Percentiles rank a stretch among this genome's conserved stretches.
Evolutionary conservation across 495 filamentous ascomycete species (phyloP).

Genomic region (Annulohypoxylon stygium): DNA sequence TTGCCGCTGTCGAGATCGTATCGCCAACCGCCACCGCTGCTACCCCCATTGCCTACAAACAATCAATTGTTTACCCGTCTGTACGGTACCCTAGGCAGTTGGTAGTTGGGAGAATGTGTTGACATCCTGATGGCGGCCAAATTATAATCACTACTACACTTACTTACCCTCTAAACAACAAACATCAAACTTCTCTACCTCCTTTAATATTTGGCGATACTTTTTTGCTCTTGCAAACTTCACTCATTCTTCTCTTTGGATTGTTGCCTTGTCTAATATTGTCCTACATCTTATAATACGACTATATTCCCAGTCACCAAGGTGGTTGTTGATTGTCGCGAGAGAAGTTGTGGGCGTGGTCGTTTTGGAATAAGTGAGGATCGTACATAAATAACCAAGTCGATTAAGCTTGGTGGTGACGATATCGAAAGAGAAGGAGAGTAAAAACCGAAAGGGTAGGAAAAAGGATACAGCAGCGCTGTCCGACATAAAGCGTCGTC

Average conservation of each 20-base stretch:
- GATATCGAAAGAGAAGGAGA: constrained; percentile 42
- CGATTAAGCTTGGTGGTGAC: constrained; percentile 29
- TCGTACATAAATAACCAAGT: constrained; percentile 25
- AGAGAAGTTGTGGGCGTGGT: constrained; percentile 31
- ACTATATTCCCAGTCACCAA: constrained; percentile 18
- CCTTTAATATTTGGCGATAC: constrained; percentile 29
- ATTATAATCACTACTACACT: constrained; percentile 13
- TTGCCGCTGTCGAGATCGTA: constrained; percentile 36
- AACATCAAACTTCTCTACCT: constrained; percentile 17
- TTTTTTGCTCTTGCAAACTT: constrained; percentile 24
- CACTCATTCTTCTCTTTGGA: constrained; percentile 30
- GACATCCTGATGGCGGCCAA: constrained; percentile 32
- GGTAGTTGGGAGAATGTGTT: constrained; percentile 36
- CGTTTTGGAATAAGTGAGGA: constrained; percentile 30
- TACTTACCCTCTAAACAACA: constrained; percentile 14
- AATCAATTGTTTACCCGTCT: constrained; percentile 30
- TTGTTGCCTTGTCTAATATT: constrained; percentile 7
- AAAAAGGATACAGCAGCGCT: constrained; percentile 54
- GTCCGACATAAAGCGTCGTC: constrained; percentile 44
- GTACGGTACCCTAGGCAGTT: constrained; percentile 18
- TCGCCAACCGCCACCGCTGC: constrained; percentile 44
- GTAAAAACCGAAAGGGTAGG: constrained; percentile 31
- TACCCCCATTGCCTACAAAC: constrained; percentile 19
- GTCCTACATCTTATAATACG: constrained; percentile 10
- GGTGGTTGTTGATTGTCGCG: constrained; percentile 23